These are phyloP conservation scores for Danielozyma ontarioensis DNA, from an alignment of 805 yeast species.

Conservation along the genomic window DNA sequence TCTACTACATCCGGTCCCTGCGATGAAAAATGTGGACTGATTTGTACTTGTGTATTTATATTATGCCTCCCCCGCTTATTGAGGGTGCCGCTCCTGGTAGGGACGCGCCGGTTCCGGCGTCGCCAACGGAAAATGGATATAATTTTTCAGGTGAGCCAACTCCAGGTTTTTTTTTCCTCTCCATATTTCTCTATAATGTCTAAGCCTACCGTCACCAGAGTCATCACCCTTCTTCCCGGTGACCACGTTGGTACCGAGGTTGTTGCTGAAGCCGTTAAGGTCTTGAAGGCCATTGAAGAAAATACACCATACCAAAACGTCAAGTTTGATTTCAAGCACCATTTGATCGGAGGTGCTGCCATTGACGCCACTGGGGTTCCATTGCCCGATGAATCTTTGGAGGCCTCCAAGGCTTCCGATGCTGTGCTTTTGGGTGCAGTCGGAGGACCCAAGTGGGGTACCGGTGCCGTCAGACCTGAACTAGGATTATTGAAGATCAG, in stretches of 20 bases:
- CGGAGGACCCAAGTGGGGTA: conserved; percentile 99
- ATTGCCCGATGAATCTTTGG: conserved; percentile 77
- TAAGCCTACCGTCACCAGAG: conserved; percentile 45
- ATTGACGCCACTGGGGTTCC: conserved; percentile 96
- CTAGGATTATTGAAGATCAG: conserved; percentile 93
- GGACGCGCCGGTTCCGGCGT: too few relatives aligned
- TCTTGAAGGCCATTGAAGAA: conserved; percentile 69
- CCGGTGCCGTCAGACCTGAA: conserved; percentile 94
- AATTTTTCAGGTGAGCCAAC: too few relatives aligned
- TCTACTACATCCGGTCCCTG: too few relatives aligned
- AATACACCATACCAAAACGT: conserved; percentile 34
- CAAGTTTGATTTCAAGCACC: conserved; percentile 72
- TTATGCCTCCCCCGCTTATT: too few relatives aligned
- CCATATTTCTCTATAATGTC: neutral
- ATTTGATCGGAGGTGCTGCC: conserved; percentile 96
- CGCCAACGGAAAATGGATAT: too few relatives aligned
- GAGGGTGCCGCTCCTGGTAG: too few relatives aligned
- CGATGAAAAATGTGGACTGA: too few relatives aligned
- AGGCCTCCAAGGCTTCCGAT: conserved; percentile 78
- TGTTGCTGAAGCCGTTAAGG: conserved; percentile 86
- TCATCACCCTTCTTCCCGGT: conserved; percentile 86
- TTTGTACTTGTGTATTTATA: too few relatives aligned
- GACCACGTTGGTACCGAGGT: conserved; percentile 96
- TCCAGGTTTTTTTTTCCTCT: too few relatives aligned
- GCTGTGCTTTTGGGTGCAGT: conserved; percentile 98